Evolutionary conservation across 129 eudicot species (phyloP).

Genomic region (Chrysanthemum makinoi): DNA sequence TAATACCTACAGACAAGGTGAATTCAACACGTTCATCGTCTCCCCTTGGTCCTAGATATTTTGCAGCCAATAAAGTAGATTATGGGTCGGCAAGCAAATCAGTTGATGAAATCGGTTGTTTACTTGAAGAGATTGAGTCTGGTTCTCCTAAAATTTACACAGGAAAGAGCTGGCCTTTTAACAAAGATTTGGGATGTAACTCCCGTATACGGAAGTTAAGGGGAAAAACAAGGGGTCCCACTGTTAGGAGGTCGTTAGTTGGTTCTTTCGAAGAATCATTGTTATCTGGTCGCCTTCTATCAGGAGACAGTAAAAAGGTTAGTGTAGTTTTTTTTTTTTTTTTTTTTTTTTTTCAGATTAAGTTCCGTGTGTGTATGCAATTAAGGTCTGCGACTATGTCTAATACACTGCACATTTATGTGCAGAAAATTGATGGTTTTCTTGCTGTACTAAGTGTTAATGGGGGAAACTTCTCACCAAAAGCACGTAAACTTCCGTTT

Average conservation of each 20-base stretch:
- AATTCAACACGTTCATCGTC: conserved; percentile 49
- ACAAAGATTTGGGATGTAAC: conserved; percentile 23
- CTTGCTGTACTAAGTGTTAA: conserved; percentile 69
- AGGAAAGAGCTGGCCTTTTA: conserved; percentile 49
- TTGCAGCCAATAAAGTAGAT: conserved; percentile 45
- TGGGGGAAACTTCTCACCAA: conserved; percentile 81
- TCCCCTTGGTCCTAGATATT: conserved; percentile 58
- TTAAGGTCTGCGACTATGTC: conserved; percentile 26
- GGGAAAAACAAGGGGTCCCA: conserved; percentile 41
- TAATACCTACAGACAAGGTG: conserved; percentile 39
- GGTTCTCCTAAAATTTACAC: conserved; percentile 36
- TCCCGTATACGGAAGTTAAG: conserved; percentile 18
- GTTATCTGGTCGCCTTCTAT: conserved; percentile 71
- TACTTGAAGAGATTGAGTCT: conserved; percentile 32
- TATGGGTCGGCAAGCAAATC: conserved; percentile 41
- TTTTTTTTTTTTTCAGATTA: neutral
- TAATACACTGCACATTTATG: conserved; percentile 28
- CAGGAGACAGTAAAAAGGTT: conserved; percentile 67
- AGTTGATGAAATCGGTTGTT: conserved; percentile 37
- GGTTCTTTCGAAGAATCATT: conserved; percentile 94
- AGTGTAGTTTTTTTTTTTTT: neutral
- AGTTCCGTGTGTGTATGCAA: neutral
- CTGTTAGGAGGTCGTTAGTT: conserved; percentile 76
- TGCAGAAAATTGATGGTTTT: conserved; percentile 78
- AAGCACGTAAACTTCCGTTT: conserved; percentile 84